Evolutionary conservation across 768 basidiomycete species (phyloP).

Genomic region (Pulveroboletus ravenelii): DNA sequence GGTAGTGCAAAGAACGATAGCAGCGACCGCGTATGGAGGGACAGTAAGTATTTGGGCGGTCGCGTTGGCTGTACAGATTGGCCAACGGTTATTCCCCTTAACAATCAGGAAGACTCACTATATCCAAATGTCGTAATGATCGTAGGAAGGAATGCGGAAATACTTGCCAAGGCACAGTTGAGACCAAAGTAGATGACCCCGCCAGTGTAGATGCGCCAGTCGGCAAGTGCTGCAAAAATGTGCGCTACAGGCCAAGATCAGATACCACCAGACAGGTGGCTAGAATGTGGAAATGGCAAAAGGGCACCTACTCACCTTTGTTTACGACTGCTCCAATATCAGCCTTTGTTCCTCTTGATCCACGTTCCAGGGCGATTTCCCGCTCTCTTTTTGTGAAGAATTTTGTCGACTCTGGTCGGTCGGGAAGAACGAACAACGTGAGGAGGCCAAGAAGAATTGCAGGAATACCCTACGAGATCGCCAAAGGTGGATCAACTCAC

Average conservation of each 20-base stretch:
- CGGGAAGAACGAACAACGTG: conserved; percentile 54
- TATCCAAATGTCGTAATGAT: conserved; percentile 72
- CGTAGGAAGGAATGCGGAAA: conserved; percentile 79
- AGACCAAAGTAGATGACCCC: conserved; percentile 77
- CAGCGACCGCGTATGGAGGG: conserved; percentile 73
- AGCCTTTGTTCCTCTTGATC: conserved; percentile 60
- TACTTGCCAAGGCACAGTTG: conserved; percentile 73
- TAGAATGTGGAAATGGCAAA: neutral
- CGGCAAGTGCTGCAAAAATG: conserved; percentile 55
- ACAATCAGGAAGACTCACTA: conserved; percentile 40
- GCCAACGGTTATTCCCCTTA: neutral
- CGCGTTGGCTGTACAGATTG: conserved; percentile 45
- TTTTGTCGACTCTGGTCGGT: conserved; percentile 65
- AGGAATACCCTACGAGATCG: conserved; percentile 51
- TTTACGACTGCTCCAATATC: conserved; percentile 64
- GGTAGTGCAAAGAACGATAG: conserved; percentile 54
- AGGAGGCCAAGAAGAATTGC: conserved; percentile 58
- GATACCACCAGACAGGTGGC: neutral
- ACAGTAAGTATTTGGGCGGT: conserved; percentile 71
- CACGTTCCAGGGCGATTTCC: conserved; percentile 59
- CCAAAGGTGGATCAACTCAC: neutral
- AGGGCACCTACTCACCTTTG: conserved; percentile 39
- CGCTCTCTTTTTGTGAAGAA: conserved; percentile 51
- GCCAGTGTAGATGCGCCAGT: conserved; percentile 66
- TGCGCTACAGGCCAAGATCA: conserved; percentile 42